Base-by-base conservation (phyloP, 257 asterid genomes). In the Ehretia macrophylla region DNA sequence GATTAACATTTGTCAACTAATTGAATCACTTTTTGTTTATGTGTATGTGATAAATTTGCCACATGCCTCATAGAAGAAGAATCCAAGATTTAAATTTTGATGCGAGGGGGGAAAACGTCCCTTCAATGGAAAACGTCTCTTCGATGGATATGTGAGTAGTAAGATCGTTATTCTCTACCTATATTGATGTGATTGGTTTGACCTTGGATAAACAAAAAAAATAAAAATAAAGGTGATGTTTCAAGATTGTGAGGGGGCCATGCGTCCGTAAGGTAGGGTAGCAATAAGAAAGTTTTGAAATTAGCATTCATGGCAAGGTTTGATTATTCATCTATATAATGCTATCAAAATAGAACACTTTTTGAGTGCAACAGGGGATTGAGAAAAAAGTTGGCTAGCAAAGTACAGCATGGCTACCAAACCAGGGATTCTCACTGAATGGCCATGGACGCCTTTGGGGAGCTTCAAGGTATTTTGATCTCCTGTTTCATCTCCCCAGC, bases 391-490 rank as follows among this genome's bases (percentile, higher is more conserved):
- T 3, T 3, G 47, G 8, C 8, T 10, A 42, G 47, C 16, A 42
- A 42, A 42, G 35, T 42, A 42, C 16, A 42, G 47, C 16, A 72
- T 72, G 77, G 73, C 73, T 42, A 35, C 66, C 45, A 67, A 72
- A n/a, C 77, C 77, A 8, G 73, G 77, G 17, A 55, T 66, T 14
- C 77, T 72, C 62, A 66, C 77, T n/a, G 73, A 66, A 48, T 72
- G 77, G 77, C 77, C 77, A 48, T 72, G 77, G 77, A 67, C 51
- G 17, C 72, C 68, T 21, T 73, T 72, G 3, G 77, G 77, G 10
- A 56, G 56, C 48, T 66, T 61, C 40, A 72, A 72, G 77, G 73
- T 67, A 38, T 14, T 19, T 42, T 2, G 3, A 1, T 48, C 22
- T 51, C 27, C 27, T 11, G 3, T n/a, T 8, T 17, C 14, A 17